phyloP scores from a whole-genome alignment of 768 basidiomycete genomes.

The Trametes cingulata region DNA sequence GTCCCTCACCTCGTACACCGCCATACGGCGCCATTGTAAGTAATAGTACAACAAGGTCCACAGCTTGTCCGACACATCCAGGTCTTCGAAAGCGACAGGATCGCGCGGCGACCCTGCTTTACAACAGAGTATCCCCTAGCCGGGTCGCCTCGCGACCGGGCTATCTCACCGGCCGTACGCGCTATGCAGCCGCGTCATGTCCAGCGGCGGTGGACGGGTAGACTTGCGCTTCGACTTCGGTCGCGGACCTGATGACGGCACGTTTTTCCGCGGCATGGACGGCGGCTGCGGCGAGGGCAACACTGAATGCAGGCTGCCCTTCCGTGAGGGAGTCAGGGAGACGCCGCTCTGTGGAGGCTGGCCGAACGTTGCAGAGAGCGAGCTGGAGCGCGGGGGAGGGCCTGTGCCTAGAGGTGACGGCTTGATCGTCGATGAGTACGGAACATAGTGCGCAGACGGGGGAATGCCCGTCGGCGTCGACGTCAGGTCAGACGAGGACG shows the following conservation, averaged over 20 bases:
- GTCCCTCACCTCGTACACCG: no score
- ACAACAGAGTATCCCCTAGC: not conserved
- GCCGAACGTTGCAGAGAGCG: slow-evolving; percentile 19
- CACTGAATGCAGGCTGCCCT: slow-evolving; percentile 4
- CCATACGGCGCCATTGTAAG: not conserved
- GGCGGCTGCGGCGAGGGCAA: slow-evolving; percentile 13
- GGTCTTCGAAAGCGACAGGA: not conserved
- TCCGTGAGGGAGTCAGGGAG: slow-evolving; percentile 10
- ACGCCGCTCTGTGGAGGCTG: slow-evolving; percentile 12
- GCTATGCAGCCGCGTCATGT: slow-evolving; percentile 21
- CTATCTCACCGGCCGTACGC: slow-evolving; percentile 16
- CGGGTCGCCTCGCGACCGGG: slow-evolving; percentile 14
- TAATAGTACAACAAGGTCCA: slow-evolving; percentile 14
- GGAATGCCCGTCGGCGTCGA: slow-evolving; percentile 20
- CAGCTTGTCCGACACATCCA: slow-evolving; percentile 4
- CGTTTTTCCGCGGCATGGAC: not conserved
- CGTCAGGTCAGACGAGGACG: slow-evolving; percentile 19
- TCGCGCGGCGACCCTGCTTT: slow-evolving; percentile 17
- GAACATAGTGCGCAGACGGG: slow-evolving; percentile 19
- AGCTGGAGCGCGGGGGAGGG: slow-evolving; percentile 17
- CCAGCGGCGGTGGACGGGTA: slow-evolving; percentile 19
- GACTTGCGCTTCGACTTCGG: slow-evolving; percentile 18
- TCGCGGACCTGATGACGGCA: slow-evolving; percentile 3
- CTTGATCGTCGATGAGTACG: slow-evolving; percentile 23
- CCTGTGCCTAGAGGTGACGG: slow-evolving; percentile 17